Conservation (phyloP, 2,329 filamentous ascomycete species). For the Xylaria multiplex region DNA sequence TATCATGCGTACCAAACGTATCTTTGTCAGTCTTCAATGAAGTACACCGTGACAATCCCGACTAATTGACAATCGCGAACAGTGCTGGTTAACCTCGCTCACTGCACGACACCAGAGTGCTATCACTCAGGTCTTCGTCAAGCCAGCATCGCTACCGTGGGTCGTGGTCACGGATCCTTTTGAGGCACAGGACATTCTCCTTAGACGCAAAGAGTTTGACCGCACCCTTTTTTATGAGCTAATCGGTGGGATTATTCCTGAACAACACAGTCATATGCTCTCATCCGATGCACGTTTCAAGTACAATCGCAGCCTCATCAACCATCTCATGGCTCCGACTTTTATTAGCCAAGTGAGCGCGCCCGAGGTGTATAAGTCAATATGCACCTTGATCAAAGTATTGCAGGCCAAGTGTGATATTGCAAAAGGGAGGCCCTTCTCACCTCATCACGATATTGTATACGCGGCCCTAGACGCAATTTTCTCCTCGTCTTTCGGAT, state of each 20-base stretch:
- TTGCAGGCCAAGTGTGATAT: slow-evolving; percentile 49
- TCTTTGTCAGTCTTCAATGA: slow-evolving; percentile 43
- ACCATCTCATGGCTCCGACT: slow-evolving; percentile 52
- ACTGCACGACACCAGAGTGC: slow-evolving; percentile 51
- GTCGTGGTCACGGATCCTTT: slow-evolving; percentile 56
- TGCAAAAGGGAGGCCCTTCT: slow-evolving; percentile 48
- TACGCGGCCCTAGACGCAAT: slow-evolving; percentile 49
- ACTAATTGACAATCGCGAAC: neutral
- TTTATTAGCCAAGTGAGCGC: slow-evolving; percentile 51
- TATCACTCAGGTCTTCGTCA: slow-evolving; percentile 59
- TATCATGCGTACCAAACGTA: slow-evolving; percentile 48
- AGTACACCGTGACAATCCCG: neutral
- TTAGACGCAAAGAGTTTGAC: slow-evolving; percentile 59
- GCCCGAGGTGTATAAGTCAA: slow-evolving; percentile 49
- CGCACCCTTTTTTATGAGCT: slow-evolving; percentile 50
- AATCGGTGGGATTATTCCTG: slow-evolving; percentile 48
- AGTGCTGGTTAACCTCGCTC: slow-evolving; percentile 49
- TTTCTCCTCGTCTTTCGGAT: slow-evolving; percentile 47
- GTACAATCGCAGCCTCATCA: slow-evolving; percentile 50
- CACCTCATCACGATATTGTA: slow-evolving; percentile 47
- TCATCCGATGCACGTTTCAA: slow-evolving; percentile 49
- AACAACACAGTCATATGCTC: slow-evolving; percentile 49
- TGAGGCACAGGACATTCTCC: slow-evolving; percentile 57
- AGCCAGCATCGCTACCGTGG: slow-evolving; percentile 55
- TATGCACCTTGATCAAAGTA: slow-evolving; percentile 48